These are phyloP conservation scores for Yamadazyma taylorii DNA, from an alignment of 1,139 yeast species.

Conservation along the genomic window DNA sequence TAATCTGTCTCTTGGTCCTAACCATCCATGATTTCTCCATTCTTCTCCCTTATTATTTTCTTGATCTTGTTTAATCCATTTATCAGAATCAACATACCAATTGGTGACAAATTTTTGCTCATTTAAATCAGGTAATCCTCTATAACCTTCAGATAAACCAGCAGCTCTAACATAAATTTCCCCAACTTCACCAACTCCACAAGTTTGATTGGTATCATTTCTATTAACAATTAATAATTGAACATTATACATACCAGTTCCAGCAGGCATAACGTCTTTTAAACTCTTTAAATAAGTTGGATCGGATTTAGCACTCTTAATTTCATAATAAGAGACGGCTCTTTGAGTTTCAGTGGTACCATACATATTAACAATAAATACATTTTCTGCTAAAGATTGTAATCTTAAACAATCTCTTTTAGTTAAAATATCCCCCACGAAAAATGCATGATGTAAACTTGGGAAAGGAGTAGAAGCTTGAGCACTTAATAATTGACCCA, in stretches of 20 bases:
- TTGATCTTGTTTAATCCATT: constrained; percentile 61
- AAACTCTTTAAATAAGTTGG: constrained; percentile 75
- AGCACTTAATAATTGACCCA: constrained; percentile 97
- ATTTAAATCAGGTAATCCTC: constrained; percentile 87
- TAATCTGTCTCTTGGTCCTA: constrained; percentile 91
- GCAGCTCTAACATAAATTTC: constrained; percentile 98
- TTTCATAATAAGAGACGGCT: constrained; percentile 92
- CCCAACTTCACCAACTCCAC: constrained; percentile 99
- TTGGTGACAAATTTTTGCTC: constrained; percentile 82
- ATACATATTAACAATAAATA: constrained; percentile 92
- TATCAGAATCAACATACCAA: constrained; percentile 73
- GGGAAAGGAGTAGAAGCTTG: constrained; percentile 94
- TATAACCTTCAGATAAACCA: constrained; percentile 94
- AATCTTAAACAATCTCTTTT: constrained; percentile 93
- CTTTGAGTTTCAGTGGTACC: constrained; percentile 99
- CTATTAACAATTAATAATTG: constrained; percentile 93
- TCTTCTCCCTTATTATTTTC: constrained; percentile 38
- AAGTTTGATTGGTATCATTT: constrained; percentile 79
- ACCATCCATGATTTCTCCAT: constrained; percentile 82
- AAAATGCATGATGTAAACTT: constrained; percentile 89
- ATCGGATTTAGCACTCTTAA: constrained; percentile 69
- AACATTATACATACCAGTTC: constrained; percentile 94
- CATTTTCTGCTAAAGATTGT: constrained; percentile 89
- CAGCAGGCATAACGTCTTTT: constrained; percentile 98
- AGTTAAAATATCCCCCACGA: constrained; percentile 96